phyloP scores from a whole-genome alignment of 257 asterid genomes.

The Craterostigma plantagineum region DNA sequence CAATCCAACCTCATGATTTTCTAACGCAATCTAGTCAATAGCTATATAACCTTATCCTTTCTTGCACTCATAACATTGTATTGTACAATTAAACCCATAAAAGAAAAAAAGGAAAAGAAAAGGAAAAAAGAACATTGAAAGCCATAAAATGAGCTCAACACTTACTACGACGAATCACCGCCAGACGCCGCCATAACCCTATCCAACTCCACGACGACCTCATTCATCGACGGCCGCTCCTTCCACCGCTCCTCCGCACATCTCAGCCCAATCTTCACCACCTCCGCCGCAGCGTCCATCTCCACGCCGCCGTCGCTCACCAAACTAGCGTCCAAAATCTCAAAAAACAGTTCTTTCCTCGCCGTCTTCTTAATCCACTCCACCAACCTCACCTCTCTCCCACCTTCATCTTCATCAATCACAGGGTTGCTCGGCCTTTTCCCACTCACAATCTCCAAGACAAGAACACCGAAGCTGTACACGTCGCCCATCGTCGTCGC shows the following conservation, averaged over 20 bases:
- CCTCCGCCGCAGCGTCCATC: constrained; percentile 20
- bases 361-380: constrained; percentile 42
- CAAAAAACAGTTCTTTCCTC: constrained; percentile 19
- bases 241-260: constrained; percentile 29
- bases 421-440: constrained; percentile 59
- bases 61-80: too few relatives aligned
- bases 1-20: too few relatives aligned
- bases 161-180: too few relatives aligned
- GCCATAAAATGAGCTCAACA: too few relatives aligned
- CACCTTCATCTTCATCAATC: constrained; percentile 23
- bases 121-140: too few relatives aligned
- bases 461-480: constrained; percentile 65
- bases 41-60: too few relatives aligned
- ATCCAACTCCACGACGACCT: constrained; percentile 34
- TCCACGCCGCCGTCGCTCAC: constrained; percentile 14
- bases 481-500: constrained; percentile 56
- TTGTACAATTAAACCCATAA: too few relatives aligned
- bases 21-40: too few relatives aligned
- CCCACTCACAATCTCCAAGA: constrained; percentile 52
- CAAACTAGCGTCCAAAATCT: constrained; percentile 46
- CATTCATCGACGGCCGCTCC: constrained; percentile 43
- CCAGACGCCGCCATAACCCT: constrained; percentile 7
- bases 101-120: too few relatives aligned
- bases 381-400: constrained; percentile 47
- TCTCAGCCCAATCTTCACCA: constrained; percentile 30